Evolutionary conservation across 805 yeast species (phyloP).

Genomic region (Kluyveromyces wickerhamii): DNA sequence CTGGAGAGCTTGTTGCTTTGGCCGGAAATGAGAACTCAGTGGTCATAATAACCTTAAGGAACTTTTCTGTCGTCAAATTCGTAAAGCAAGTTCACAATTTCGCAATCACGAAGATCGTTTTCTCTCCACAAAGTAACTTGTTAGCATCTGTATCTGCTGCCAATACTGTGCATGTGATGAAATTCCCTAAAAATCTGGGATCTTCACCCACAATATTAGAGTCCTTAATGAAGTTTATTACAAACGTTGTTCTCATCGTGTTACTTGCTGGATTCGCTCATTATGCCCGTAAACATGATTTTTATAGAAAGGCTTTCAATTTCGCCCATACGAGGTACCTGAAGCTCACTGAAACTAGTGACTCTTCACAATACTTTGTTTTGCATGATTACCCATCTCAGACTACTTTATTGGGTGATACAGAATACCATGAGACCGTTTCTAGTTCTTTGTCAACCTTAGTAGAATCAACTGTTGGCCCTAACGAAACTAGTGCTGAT

Average conservation of each 20-base stretch:
- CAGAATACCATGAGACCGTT: conserved; percentile 10
- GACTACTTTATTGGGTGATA: conserved; percentile 17
- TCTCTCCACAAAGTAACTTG: conserved; percentile 58
- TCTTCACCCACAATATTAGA: conserved; percentile 25
- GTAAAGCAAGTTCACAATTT: conserved; percentile 62
- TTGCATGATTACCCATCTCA: conserved; percentile 13
- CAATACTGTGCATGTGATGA: conserved; percentile 55
- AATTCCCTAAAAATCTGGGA: conserved; percentile 45
- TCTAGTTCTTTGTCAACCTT: conserved; percentile 8
- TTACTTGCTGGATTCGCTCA: conserved; percentile 21
- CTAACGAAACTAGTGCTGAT: conserved; percentile 8
- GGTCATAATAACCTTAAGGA: conserved; percentile 43
- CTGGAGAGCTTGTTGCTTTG: conserved; percentile 33
- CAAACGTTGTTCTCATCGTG: conserved; percentile 21
- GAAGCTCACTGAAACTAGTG: conserved; percentile 11
- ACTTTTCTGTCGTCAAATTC: conserved; percentile 43
- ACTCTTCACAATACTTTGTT: conserved; percentile 13
- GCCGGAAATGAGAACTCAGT: conserved; percentile 56
- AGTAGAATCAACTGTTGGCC: conserved; percentile 4
- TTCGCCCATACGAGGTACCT: conserved; percentile 14
- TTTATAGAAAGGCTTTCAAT: conserved; percentile 15
- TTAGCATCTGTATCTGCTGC: conserved; percentile 75
- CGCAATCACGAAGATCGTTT: conserved; percentile 66
- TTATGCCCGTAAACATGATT: conserved; percentile 17
- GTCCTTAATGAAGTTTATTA: conserved; percentile 17